Evolutionary conservation across 345 rosid genomes (phyloP), one percentile per base, ranked within the genome.

Genomic region (Ceriops tagal): DNA sequence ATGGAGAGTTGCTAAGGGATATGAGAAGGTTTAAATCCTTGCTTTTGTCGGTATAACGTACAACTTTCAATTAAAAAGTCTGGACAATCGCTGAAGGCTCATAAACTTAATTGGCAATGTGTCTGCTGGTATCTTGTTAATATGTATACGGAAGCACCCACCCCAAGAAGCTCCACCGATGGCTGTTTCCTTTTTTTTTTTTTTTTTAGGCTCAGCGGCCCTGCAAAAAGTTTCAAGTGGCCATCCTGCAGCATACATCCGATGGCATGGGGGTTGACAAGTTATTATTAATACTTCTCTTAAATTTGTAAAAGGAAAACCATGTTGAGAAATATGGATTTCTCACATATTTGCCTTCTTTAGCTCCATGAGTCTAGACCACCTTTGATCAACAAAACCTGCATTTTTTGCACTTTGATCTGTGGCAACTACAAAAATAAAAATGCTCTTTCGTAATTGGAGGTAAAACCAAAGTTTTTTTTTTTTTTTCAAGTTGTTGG

Each of bases 281-380:
- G 22, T 53, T 21, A 53, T n/a, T 53, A 53, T 21, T 24, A 53
- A 2, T 24, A 24, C 26, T 24, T 21, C 16, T 53, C 58, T 24
- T 1, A 53, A 53, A 24, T 53, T 53, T 53, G 58, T 8, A 53
- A 21, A 24, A 8, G 13, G 58, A 53, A 21, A 8, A 53, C 13
- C 8, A 53, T 52, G 22, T 21, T 53, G 26, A 63, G 30, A 39
- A 4, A 19, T 53, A 0, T 5, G 0, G 13, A 70, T 30, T 15
- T 46, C 43, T 71, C 46, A 64, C 31, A 39, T 16, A 31, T 27
- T 64, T 27, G 24, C 18, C 21, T 82, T 86, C 83, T 82, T 92
- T 11, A 92, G 83, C 85, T 92, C 87, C 82, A 92, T 67, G 49
- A 92, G 90, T 72, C 78, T 83, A 47, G 80, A 76, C 98, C 98